A percentile compares a stretch with the other conserved stretches of the same genome.
Conservation (phyloP, 306 rosid genomes). For the Begonia fuchsioides region DNA sequence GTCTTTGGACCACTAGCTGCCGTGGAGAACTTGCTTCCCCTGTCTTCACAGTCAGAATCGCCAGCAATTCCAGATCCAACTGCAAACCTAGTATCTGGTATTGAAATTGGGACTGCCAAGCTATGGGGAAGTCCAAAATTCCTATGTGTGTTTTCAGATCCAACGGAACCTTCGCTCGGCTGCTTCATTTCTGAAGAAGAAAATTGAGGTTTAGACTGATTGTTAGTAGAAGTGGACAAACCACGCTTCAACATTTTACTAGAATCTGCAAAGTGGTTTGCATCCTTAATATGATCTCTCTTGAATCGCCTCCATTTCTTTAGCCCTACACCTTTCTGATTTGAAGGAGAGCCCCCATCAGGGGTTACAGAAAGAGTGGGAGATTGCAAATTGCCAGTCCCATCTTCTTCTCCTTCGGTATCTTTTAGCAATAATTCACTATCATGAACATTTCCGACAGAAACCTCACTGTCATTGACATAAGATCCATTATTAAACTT, state of each 20-base stretch:
- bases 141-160: slow-evolving; percentile 31
- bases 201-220: slow-evolving; percentile 23
- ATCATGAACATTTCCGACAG: too few species aligned
- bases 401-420: slow-evolving; percentile 11
- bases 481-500: too few species aligned
- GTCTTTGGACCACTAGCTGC: slow-evolving; percentile 71
- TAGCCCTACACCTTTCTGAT: slow-evolving; percentile 28
- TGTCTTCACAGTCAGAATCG: slow-evolving; percentile 91
- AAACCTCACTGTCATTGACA: too few species aligned
- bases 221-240: slow-evolving; percentile 27
- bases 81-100: slow-evolving; percentile 54
- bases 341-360: slow-evolving; percentile 10
- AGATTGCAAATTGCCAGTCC: slow-evolving; percentile 18
- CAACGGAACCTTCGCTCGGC: slow-evolving; percentile 33
- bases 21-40: slow-evolving; percentile 75
- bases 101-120: slow-evolving; percentile 29
- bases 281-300: slow-evolving; percentile 33
- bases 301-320: slow-evolving; percentile 47
- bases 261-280: slow-evolving; percentile 22
- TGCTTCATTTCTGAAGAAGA: slow-evolving; percentile 26
- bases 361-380: slow-evolving; percentile 10
- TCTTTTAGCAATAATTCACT: slow-evolving; percentile 1
- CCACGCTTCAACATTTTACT: slow-evolving; percentile 58
- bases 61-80: slow-evolving; percentile 47
- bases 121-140: slow-evolving; percentile 32